A percentile compares a stretch with the other conserved stretches of the same genome.
These are phyloP conservation scores for Larix kaempferi DNA, from an alignment of 75 land plant genomes.

Conservation along the genomic window DNA sequence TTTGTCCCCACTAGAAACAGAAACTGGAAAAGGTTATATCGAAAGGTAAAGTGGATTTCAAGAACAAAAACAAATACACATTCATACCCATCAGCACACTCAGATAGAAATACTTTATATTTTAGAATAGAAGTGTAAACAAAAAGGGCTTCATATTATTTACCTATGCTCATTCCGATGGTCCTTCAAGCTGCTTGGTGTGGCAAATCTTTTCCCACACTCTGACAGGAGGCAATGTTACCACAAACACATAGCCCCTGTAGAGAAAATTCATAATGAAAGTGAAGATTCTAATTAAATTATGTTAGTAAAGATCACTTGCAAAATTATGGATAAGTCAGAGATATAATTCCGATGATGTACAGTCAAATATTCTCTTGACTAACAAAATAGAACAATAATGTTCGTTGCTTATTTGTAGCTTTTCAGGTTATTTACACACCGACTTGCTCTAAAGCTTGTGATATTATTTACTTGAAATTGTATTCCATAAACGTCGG, in stretches of 20 bases:
- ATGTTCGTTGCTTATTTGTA: no score
- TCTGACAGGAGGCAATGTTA: constrained; percentile 85
- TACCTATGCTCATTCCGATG: constrained; percentile 37
- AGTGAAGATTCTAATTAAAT: background rate
- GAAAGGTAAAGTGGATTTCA: background rate
- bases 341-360: background rate
- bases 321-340: background rate
- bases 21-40: background rate
- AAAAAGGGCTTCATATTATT: background rate
- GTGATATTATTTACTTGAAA: background rate
- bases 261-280: constrained; percentile 10
- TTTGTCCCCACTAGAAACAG: constrained; percentile 23
- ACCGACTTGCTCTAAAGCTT: no score
- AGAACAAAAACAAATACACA: background rate
- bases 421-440: no score
- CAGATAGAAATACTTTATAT: background rate
- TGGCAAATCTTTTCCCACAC: constrained; percentile 19
- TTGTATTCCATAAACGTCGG: background rate
- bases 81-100: background rate
- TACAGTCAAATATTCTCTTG: background rate
- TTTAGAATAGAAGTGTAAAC: background rate
- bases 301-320: background rate
- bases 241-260: constrained; percentile 97
- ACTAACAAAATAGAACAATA: no score
- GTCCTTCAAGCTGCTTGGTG: constrained; percentile 29